A percentile compares a stretch with the other conserved stretches of the same genome.
Evolutionary conservation across 179 eudicot genomes (phyloP).

Genomic region (Vitellaria paradoxa): DNA sequence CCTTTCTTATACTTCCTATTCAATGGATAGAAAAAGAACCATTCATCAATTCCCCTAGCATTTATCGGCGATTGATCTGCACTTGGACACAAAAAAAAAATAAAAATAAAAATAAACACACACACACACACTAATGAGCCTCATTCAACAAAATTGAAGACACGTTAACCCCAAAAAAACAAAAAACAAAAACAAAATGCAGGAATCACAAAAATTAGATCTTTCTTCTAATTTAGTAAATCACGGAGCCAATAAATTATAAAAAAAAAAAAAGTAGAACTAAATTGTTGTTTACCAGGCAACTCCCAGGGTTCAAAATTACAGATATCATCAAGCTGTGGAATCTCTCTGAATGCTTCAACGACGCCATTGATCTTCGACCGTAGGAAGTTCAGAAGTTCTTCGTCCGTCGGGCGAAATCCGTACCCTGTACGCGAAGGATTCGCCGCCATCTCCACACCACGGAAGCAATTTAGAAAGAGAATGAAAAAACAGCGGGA

Average conservation of each 20-base stretch:
- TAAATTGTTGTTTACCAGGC: constrained; percentile 49
- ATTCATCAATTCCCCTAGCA: constrained; percentile 63
- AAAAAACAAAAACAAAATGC: too few relatives aligned
- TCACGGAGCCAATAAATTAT: too few relatives aligned
- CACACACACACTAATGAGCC: neutral
- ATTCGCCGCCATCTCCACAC: constrained; percentile 48
- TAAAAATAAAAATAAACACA: too few relatives aligned
- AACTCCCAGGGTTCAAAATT: constrained; percentile 90
- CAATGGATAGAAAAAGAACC: constrained; percentile 94
- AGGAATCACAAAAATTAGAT: too few relatives aligned
- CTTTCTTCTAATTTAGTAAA: too few relatives aligned
- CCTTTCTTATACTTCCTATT: constrained; percentile 93
- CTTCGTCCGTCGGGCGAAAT: constrained; percentile 92
- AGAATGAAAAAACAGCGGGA: neutral
- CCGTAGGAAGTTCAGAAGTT: constrained; percentile 68
- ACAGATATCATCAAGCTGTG: constrained; percentile 89
- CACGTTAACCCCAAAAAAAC: too few relatives aligned
- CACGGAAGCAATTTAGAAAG: neutral
- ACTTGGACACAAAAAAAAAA: constrained; percentile 1
- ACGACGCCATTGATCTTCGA: constrained; percentile 72
- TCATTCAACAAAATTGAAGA: too few relatives aligned
- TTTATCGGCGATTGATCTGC: constrained; percentile 65
- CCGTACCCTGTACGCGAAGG: constrained; percentile 79
- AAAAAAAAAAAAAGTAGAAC: neutral
- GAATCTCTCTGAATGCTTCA: constrained; percentile 53